phyloP scores from a whole-genome alignment of 2,329 filamentous ascomycete species.

The Ceratocystis cacaofunesta region DNA sequence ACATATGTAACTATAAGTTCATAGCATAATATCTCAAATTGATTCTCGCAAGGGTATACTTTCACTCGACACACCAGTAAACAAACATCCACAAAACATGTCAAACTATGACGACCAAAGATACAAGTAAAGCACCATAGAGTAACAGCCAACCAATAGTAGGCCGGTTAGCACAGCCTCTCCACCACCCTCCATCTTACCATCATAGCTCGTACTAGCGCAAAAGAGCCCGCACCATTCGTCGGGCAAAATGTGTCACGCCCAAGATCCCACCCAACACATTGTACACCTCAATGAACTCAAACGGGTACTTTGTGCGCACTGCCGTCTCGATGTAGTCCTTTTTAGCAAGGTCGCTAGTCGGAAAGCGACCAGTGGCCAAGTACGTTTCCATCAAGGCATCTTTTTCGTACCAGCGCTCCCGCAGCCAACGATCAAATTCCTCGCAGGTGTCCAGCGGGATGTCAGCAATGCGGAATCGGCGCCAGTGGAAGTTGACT shows the following conservation, averaged over 20 bases:
- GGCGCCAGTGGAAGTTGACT: slow-evolving; percentile 92
- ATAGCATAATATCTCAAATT: neutral
- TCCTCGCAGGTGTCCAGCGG: slow-evolving; percentile 57
- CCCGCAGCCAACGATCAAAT: slow-evolving; percentile 74
- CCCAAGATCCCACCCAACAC: slow-evolving; percentile 11
- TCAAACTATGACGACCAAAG: neutral
- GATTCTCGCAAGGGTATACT: slow-evolving; percentile 13
- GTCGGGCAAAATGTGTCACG: slow-evolving; percentile 9
- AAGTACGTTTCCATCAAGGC: slow-evolving; percentile 71
- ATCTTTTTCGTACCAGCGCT: slow-evolving; percentile 88
- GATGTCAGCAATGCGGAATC: slow-evolving; percentile 67
- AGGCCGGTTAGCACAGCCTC: neutral
- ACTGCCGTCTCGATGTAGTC: slow-evolving; percentile 17
- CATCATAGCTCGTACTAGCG: neutral
- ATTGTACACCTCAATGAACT: slow-evolving; percentile 17
- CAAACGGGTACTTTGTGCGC: slow-evolving; percentile 14
- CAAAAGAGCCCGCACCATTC: slow-evolving; percentile 5
- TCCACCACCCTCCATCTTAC: neutral
- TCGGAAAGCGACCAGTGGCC: slow-evolving; percentile 62
- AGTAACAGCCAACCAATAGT: neutral
- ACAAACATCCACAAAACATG: neutral
- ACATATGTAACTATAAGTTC: neutral
- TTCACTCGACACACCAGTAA: slow-evolving; percentile 7
- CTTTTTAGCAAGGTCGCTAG: slow-evolving; percentile 11
- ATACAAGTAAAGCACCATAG: neutral